These are phyloP conservation scores for Fusarium chaquense DNA, from an alignment of 2,329 filamentous ascomycete species.

Conservation along the genomic window DNA sequence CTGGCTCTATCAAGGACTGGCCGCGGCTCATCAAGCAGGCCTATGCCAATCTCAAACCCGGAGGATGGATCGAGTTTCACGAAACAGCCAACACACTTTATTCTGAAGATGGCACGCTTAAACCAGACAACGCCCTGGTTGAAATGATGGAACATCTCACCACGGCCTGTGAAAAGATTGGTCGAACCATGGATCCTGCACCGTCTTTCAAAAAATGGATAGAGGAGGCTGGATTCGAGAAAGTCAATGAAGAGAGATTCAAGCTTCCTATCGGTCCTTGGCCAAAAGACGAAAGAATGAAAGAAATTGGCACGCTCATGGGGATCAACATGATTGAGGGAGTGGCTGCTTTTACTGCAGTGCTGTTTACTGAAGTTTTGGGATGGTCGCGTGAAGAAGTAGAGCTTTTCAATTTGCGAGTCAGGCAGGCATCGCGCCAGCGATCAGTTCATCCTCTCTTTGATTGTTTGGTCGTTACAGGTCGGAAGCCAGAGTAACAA, in stretches of 20 bases:
- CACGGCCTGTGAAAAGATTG: slow-evolving; percentile 46
- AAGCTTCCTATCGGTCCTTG: slow-evolving; percentile 55
- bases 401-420: slow-evolving; percentile 52
- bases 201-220: slow-evolving; percentile 48
- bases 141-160: slow-evolving; percentile 45
- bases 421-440: slow-evolving; percentile 44
- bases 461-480: slow-evolving; percentile 49
- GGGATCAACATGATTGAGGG: slow-evolving; percentile 54
- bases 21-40: slow-evolving; percentile 43
- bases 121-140: slow-evolving; percentile 52
- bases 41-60: slow-evolving; percentile 56
- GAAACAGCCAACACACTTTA: slow-evolving; percentile 55
- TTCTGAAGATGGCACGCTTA: slow-evolving; percentile 56
- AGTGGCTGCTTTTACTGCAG: slow-evolving; percentile 55
- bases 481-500: slow-evolving; percentile 42
- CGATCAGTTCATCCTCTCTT: slow-evolving; percentile 49
- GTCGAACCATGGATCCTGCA: slow-evolving; percentile 49
- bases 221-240: slow-evolving; percentile 52
- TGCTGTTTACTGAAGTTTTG: slow-evolving; percentile 54
- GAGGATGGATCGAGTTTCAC: slow-evolving; percentile 62
- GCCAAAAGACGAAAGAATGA: slow-evolving; percentile 50
- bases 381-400: slow-evolving; percentile 58
- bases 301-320: slow-evolving; percentile 53
- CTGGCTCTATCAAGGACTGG: slow-evolving; percentile 52
- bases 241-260: slow-evolving; percentile 50